Conservation (phyloP, 306 rosid species). For the Quercus agrifolia region DNA sequence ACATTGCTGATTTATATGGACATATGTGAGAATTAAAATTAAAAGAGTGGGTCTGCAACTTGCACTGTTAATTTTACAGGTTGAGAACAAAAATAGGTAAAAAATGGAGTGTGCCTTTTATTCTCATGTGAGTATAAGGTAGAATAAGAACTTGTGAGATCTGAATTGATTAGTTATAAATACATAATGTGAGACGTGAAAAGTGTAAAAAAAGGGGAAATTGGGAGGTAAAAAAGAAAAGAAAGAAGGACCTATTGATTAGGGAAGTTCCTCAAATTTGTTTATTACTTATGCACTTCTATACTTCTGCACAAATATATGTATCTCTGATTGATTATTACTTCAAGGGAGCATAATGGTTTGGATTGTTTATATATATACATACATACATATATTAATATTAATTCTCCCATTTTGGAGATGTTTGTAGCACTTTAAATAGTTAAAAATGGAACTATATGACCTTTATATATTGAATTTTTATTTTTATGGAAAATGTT, state of each 20-base stretch:
- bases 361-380: not conserved
- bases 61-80: not conserved
- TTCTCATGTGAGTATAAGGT: not conserved
- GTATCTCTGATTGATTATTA: not conserved
- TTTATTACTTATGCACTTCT: not conserved
- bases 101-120: not conserved
- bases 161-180: not conserved
- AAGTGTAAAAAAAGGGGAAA: not conserved
- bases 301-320: not conserved
- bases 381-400: not conserved
- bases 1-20: not conserved
- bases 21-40: not conserved
- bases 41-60: not conserved
- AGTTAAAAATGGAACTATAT: not conserved
- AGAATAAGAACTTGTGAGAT: not conserved
- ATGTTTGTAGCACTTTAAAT: not conserved
- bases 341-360: not conserved
- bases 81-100: not conserved
- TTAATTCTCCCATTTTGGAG: not conserved
- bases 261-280: not conserved
- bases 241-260: not conserved
- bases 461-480: not conserved
- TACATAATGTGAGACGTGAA: not conserved
- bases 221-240: not conserved
- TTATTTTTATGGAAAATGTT: not conserved